These are phyloP conservation scores for Candida tunisiensis DNA, from an alignment of 1,139 yeast genomes.

Conservation along the genomic window DNA sequence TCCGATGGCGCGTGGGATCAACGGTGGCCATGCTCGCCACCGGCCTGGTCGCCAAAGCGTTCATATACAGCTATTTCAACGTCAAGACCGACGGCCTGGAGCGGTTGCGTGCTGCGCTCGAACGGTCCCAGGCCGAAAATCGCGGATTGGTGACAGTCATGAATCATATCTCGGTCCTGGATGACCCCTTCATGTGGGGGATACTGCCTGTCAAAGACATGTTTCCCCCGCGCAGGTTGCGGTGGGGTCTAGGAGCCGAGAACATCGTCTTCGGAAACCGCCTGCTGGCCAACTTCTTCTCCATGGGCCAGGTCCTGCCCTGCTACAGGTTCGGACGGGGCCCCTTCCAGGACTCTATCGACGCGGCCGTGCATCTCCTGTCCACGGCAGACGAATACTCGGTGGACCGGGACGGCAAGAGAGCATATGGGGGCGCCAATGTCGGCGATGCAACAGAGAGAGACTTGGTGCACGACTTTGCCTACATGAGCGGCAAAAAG, in stretches of 20 bases:
- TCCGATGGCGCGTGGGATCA: constrained; percentile 51
- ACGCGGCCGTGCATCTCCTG: constrained; percentile 74
- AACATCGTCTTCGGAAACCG: constrained; percentile 64
- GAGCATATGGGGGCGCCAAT: too few relatives aligned
- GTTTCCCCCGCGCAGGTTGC: constrained; percentile 42
- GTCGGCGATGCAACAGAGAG: too few relatives aligned
- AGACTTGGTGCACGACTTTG: too few relatives aligned
- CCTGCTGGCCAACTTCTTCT: constrained; percentile 34
- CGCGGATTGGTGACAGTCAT: constrained; percentile 73
- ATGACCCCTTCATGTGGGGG: constrained; percentile 82
- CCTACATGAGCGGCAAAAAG: not conserved
- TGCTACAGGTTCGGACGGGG: constrained; percentile 84
- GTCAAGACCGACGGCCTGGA: constrained; percentile 47
- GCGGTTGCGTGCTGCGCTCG: constrained; percentile 44
- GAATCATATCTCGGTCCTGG: constrained; percentile 92
- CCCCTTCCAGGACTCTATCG: constrained; percentile 81
- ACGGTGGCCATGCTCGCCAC: constrained; percentile 54
- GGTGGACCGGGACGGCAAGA: too few relatives aligned
- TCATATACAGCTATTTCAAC: constrained; percentile 42
- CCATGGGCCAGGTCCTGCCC: constrained; percentile 73
- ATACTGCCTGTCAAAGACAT: constrained; percentile 53
- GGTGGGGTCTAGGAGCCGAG: constrained; percentile 94
- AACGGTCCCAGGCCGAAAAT: constrained; percentile 44
- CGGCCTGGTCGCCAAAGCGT: constrained; percentile 46
- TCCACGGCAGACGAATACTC: constrained; percentile 28